These are phyloP conservation scores for Drosera capensis DNA, from an alignment of 148 eudicot species.

Conservation along the genomic window DNA sequence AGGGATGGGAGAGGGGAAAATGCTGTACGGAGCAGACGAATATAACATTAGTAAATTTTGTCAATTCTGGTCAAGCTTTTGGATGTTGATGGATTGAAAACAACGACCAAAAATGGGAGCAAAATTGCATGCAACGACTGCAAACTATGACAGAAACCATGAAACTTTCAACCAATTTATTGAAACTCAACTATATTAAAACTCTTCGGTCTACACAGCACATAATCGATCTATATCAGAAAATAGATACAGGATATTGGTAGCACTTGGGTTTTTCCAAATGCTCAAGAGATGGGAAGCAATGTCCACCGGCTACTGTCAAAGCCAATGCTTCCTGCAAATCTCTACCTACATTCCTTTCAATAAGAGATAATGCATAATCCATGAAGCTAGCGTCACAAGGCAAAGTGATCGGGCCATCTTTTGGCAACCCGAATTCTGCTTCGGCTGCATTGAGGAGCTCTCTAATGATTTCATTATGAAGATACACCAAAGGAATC, in stretches of 20 bases:
- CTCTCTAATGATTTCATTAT: background rate
- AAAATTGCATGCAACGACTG: no score
- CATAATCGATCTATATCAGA: background rate
- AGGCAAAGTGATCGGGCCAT: background rate
- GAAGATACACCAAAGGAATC: background rate
- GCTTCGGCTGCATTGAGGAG: background rate
- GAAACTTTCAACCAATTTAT: no score
- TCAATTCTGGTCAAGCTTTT: no score
- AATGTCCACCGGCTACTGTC: slow-evolving; percentile 2
- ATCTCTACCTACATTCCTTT: background rate
- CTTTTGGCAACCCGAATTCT: background rate
- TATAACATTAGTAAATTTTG: no score
- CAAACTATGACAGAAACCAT: no score
- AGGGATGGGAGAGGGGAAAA: no score
- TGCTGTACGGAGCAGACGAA: no score
- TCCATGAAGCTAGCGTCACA: background rate
- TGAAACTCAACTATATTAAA: no score
- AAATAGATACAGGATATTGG: background rate
- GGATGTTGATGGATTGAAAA: no score
- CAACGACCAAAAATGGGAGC: no score
- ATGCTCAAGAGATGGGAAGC: background rate
- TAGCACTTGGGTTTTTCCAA: background rate
- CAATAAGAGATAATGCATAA: background rate
- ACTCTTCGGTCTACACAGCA: background rate
- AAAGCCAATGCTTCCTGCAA: slow-evolving; percentile 2